Base-by-base conservation (phyloP, 768 basidiomycete species). In the Kwoniella europaea region DNA sequence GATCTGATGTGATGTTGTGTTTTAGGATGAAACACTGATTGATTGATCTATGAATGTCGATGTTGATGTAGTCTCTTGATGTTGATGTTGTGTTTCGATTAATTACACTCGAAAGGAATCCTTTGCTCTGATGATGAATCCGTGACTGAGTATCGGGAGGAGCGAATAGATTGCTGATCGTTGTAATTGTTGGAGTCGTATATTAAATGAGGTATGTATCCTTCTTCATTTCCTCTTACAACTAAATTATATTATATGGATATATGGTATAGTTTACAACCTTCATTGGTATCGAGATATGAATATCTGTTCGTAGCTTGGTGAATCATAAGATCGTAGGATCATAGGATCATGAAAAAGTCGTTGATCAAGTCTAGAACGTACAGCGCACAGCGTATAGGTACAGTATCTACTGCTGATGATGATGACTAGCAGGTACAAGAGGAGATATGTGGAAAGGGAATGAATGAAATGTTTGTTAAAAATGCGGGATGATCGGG, bases 401-500 rank as follows among this genome's bases (percentile, higher is more conserved):
- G 35, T 35, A 35, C 35, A 35, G 35, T 35, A 9, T 4, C 35
- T 35, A 4, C 35, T 35, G 35, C 5, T 35, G 35, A 16, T 50
- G 46, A 44, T 20, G 35, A 61, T 27, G 42, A 59, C n/a, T 20
- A 22, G 10, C 10, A 12, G 10, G 20, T 24, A n/a, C 24, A 55
- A 55, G 54, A 18, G n/a, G 57, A 13, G 29, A 59, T n/a, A 43
- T 50, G 18, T 43, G 18, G 13, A 61, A 61, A 42, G 16, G 35
- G 41, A 35, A 35, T 35, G 35, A 35, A 35, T 35, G 35, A 35
- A 35, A 35, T 35, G 35, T 35, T 35, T 35, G 35, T 35, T 35
- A 35, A 61, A 61, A 61, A 29, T 61, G 59, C 59, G 59, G 59
- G 59, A 61, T 61, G 59, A 61, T 61, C 59, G 59, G 59, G 59